phyloP scores from a whole-genome alignment of 495 filamentous ascomycete genomes.

The Platismatia glauca region DNA sequence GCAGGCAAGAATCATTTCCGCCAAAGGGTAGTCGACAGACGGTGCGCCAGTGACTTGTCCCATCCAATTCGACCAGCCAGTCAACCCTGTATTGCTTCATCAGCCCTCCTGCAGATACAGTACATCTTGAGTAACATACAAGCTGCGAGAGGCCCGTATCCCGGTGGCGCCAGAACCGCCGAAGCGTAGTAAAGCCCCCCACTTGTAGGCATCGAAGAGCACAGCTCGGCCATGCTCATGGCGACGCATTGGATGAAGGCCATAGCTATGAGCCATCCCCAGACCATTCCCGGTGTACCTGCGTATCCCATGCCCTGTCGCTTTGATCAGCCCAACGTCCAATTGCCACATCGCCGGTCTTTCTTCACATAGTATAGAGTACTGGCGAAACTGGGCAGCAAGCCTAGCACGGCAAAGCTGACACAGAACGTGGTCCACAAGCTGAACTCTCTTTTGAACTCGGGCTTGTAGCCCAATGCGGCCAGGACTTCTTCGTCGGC shows the following conservation, averaged over 20 bases:
- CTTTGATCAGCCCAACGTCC: background rate
- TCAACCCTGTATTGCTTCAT: conserved; percentile 37
- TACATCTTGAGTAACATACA: conserved; percentile 32
- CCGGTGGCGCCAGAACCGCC: conserved; percentile 64
- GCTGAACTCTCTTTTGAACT: conserved; percentile 77
- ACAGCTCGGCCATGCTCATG: conserved; percentile 57
- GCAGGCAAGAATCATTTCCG: conserved; percentile 67
- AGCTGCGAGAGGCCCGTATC: conserved; percentile 65
- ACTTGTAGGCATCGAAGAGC: conserved; percentile 60
- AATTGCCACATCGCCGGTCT: background rate
- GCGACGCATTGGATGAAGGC: conserved; percentile 67
- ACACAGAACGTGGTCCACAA: conserved; percentile 78
- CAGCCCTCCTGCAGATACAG: conserved; percentile 12
- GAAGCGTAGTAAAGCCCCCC: conserved; percentile 74
- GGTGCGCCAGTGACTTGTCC: conserved; percentile 64
- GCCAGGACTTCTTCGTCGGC: conserved; percentile 62
- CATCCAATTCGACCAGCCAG: conserved; percentile 71
- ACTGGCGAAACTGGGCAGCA: conserved; percentile 65
- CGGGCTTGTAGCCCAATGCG: conserved; percentile 67
- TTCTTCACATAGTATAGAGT: conserved; percentile 58
- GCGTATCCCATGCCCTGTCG: conserved; percentile 63
- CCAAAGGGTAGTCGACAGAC: conserved; percentile 50
- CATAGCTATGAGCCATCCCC: conserved; percentile 74
- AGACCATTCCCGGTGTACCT: conserved; percentile 72
- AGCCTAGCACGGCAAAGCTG: conserved; percentile 64